Conservation (phyloP, 306 rosid species). For the Dryas drummondii region DNA sequence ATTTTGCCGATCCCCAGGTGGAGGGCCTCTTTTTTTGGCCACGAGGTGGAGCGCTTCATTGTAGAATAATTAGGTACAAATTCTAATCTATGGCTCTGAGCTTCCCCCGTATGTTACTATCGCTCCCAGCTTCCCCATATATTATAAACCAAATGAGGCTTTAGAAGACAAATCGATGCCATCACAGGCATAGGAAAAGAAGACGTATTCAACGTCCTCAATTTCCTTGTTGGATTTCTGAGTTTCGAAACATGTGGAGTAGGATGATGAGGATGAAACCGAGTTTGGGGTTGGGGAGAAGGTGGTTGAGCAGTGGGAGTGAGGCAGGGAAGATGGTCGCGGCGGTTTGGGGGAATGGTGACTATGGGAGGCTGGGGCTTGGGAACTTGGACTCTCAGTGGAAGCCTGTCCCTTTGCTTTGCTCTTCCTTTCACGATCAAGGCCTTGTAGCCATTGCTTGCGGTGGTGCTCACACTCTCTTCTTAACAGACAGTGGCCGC, state of each 20-base stretch:
- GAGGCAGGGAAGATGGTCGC: conserved; percentile 55
- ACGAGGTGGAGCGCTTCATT: too few relatives aligned
- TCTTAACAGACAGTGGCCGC: conserved; percentile 68
- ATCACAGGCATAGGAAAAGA: background rate
- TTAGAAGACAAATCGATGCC: too few relatives aligned
- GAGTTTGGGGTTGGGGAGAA: conserved; percentile 19
- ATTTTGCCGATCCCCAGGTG: too few relatives aligned
- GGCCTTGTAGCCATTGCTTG: conserved; percentile 63
- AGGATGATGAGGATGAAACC: background rate
- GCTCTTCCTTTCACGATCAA: conserved; percentile 49
- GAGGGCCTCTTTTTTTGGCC: too few relatives aligned
- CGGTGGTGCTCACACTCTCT: conserved; percentile 97
- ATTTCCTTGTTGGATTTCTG: background rate
- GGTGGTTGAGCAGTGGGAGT: conserved; percentile 37
- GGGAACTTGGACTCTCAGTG: conserved; percentile 78
- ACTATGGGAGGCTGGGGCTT: conserved; percentile 79
- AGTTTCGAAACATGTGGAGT: conserved; percentile 15
- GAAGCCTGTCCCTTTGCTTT: conserved; percentile 54
- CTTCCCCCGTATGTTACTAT: too few relatives aligned
- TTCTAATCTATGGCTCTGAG: too few relatives aligned
- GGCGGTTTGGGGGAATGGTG: conserved; percentile 90
- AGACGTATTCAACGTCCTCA: background rate
- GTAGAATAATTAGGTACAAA: too few relatives aligned
- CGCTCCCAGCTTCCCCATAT: too few relatives aligned
- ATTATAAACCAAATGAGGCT: too few relatives aligned